A percentile compares a stretch with the other conserved stretches of the same genome.
Evolutionary conservation across 31 red algal species (phyloP).

Genomic region (Odonthalia washingtoniensis): DNA sequence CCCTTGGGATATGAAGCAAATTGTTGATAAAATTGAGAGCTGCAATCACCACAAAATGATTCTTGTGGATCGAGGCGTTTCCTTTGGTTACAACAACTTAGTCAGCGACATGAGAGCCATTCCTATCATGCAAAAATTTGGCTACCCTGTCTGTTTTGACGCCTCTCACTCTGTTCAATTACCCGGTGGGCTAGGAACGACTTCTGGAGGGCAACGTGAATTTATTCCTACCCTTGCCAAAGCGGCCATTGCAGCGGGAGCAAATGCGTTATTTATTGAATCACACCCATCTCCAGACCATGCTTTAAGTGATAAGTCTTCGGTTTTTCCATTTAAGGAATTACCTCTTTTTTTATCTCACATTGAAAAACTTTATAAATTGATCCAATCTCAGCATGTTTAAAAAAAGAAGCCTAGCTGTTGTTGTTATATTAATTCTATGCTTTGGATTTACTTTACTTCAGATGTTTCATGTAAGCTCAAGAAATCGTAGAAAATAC

Average conservation of each 20-base stretch:
- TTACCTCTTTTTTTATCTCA: background rate
- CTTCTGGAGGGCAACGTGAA: constrained; percentile 20
- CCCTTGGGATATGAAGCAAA: constrained; percentile 14
- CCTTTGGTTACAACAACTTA: constrained; percentile 17
- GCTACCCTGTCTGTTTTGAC: constrained; percentile 3
- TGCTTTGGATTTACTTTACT: too few species aligned
- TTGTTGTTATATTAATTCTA: too few species aligned
- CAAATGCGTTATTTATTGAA: constrained; percentile 6
- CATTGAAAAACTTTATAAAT: too few species aligned
- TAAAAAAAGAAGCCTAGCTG: too few species aligned
- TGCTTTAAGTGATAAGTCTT: background rate
- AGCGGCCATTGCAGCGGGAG: constrained; percentile 4
- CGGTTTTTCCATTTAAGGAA: background rate
- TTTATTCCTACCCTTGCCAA: background rate
- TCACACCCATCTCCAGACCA: constrained; percentile 1
- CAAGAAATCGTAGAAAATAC: too few species aligned
- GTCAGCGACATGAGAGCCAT: background rate
- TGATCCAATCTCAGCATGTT: too few species aligned
- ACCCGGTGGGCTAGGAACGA: constrained; percentile 16
- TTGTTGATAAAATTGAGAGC: constrained; percentile 10
- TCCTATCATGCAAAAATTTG: background rate
- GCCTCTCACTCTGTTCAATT: background rate
- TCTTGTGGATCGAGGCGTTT: background rate
- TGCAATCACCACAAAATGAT: background rate
- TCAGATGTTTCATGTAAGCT: too few species aligned